Conservation (phyloP, 345 rosid genomes). For the Acer saccharum region DNA sequence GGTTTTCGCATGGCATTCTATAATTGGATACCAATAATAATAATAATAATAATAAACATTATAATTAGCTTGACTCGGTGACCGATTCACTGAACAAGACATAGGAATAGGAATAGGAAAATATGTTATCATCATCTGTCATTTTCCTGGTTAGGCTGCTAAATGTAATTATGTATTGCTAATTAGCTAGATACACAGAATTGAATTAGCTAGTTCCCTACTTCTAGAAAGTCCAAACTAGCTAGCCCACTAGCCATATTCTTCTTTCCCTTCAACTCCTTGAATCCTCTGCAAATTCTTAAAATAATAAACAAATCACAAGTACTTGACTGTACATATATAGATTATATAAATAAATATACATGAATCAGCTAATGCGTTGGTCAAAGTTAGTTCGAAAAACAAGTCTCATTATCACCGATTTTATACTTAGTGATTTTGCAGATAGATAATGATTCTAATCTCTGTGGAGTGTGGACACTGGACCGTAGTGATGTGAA, state of each 20-base stretch:
- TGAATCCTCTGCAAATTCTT: neutral
- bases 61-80: neutral
- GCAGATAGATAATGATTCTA: too few relatives aligned
- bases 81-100: slow-evolving; percentile 2
- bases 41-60: too few relatives aligned
- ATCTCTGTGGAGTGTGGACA: too few relatives aligned
- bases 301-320: too few relatives aligned
- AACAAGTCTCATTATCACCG: too few relatives aligned
- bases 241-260: neutral
- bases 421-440: too few relatives aligned
- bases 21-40: neutral
- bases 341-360: too few relatives aligned
- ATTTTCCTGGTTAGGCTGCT: neutral
- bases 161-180: too few relatives aligned
- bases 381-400: neutral
- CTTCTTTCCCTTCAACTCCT: neutral
- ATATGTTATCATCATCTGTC: neutral
- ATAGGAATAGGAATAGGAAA: neutral
- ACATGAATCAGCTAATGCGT: neutral
- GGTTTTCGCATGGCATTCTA: neutral
- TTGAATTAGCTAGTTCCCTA: neutral
- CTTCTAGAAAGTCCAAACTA: neutral
- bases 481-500: too few relatives aligned
- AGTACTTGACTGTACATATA: too few relatives aligned
- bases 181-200: too few relatives aligned